A percentile compares a stretch with the other conserved stretches of the same genome.
These are phyloP conservation scores for Cyberlindnera petersonii DNA, from an alignment of 805 yeast species.

Conservation along the genomic window DNA sequence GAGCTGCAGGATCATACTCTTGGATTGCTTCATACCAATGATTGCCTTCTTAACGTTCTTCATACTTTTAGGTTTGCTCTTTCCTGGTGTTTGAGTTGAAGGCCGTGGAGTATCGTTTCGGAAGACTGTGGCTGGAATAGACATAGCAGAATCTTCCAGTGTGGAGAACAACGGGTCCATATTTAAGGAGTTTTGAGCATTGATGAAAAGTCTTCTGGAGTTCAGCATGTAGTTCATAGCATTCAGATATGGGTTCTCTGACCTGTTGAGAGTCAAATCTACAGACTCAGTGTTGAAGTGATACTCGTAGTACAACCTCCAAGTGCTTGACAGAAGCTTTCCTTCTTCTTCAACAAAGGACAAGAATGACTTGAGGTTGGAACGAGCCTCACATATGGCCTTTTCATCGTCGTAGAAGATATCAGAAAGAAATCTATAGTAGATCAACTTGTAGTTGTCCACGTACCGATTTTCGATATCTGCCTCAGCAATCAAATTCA, in stretches of 20 bases:
- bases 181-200: slow-evolving; percentile 31
- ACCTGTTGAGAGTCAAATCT: slow-evolving; percentile 13
- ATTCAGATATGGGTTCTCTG: slow-evolving; percentile 21
- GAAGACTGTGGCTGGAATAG: slow-evolving; percentile 36
- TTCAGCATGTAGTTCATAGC: slow-evolving; percentile 30
- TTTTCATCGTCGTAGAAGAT: slow-evolving; percentile 11
- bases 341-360: slow-evolving; percentile 20
- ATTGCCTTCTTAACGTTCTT: slow-evolving; percentile 25
- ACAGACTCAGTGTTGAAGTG: slow-evolving; percentile 21
- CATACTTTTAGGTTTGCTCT: slow-evolving; percentile 18
- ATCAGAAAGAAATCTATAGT: slow-evolving; percentile 20
- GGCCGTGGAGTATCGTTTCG: slow-evolving; percentile 2
- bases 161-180: slow-evolving; percentile 47
- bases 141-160: slow-evolving; percentile 46
- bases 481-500: slow-evolving; percentile 11
- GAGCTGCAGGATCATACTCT: slow-evolving; percentile 15
- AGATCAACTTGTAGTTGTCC: slow-evolving; percentile 25
- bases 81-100: slow-evolving; percentile 10
- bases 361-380: slow-evolving; percentile 18
- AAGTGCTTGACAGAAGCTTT: slow-evolving; percentile 14
- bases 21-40: slow-evolving; percentile 23
- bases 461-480: slow-evolving; percentile 8
- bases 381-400: slow-evolving; percentile 5
- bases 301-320: slow-evolving; percentile 23
- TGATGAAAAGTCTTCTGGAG: slow-evolving; percentile 29